Evolutionary conservation across 148 eudicot genomes (phyloP), one percentile per base, ranked within the genome.

Genomic region (Fallopia convolvulus): DNA sequence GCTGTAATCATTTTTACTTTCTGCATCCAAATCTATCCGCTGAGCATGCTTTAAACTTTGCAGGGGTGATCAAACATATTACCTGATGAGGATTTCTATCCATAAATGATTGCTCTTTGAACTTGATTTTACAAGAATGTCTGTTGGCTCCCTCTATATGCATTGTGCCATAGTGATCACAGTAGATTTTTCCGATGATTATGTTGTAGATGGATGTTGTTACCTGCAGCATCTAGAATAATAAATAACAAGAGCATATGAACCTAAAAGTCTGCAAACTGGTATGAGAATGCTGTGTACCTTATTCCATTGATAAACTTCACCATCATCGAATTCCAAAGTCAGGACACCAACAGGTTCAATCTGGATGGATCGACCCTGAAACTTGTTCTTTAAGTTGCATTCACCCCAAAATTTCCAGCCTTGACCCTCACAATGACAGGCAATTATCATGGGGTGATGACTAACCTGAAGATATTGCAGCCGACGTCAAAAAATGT

Each of bases 71-170:
- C 8, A 50, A 77, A 52, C 56, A 26, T 12, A 30, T 17, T 80
- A 94, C 99, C 97, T 94, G 97, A 83, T 84, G 92, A 58, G 99
- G 97, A 87, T 81, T 91, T 76, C 92, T 87, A 52, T 90, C 97
- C 53, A 94, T 94, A 78, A 94, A 82, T 56, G 96, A 89, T 76
- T 90, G 99, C 72, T 89, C 93, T 85, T 94, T 94, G 85, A 92
- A 94, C 86, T 90, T 92, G 72, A 94, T 92, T 76, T 91, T 90
- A 83, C 99, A 94, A 12, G 99, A 94, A 83, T 94, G 82, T 71
- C 89, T 80, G 47, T 87, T 88, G 79, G 86, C 88, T 60, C 99
- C 92, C 80, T 82, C 86, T 63, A 94, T 92, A 75, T 87, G 86
- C 99, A 94, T 94, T 60, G 81, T 89, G 18, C 99, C 99, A 83